phyloP scores from a whole-genome alignment of 2,329 filamentous ascomycete genomes.

The Chrysoporthe austroafricana region DNA sequence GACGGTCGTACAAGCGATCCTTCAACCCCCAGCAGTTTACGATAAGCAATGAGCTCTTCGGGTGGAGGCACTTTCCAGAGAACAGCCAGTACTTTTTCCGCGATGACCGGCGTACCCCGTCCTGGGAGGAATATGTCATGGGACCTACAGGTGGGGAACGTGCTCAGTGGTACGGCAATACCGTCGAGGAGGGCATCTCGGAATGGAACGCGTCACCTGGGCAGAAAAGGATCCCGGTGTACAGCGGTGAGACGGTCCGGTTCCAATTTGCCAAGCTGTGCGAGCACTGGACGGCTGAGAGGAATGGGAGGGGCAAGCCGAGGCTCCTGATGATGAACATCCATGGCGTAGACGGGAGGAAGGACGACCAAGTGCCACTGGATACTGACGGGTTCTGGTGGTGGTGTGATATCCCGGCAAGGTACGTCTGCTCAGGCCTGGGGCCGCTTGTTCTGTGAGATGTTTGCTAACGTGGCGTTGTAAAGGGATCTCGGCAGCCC shows the following conservation, averaged over 20 bases:
- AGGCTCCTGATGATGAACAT: constrained; percentile 73
- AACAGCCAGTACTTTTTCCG: constrained; percentile 74
- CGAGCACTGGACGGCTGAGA: constrained; percentile 78
- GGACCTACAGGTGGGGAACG: constrained; percentile 58
- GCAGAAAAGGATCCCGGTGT: constrained; percentile 62
- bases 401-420: constrained; percentile 75
- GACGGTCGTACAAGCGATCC: constrained; percentile 63
- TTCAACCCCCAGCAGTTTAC: constrained; percentile 70
- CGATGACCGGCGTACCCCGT: constrained; percentile 66
- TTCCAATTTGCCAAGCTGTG: constrained; percentile 84
- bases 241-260: constrained; percentile 59
- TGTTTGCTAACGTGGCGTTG: not conserved
- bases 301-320: constrained; percentile 68
- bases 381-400: constrained; percentile 79
- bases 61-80: constrained; percentile 75
- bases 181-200: constrained; percentile 55
- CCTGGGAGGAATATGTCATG: constrained; percentile 82
- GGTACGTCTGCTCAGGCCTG: constrained; percentile 9
- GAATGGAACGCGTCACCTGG: constrained; percentile 65
- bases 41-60: constrained; percentile 76
- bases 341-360: constrained; percentile 66
- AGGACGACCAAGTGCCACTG: constrained; percentile 71
- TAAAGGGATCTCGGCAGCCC: constrained; percentile 64
- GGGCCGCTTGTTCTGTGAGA: no score
- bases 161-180: constrained; percentile 50